These are phyloP conservation scores for Adansonia digitata DNA, from an alignment of 345 rosid species.

Conservation along the genomic window DNA sequence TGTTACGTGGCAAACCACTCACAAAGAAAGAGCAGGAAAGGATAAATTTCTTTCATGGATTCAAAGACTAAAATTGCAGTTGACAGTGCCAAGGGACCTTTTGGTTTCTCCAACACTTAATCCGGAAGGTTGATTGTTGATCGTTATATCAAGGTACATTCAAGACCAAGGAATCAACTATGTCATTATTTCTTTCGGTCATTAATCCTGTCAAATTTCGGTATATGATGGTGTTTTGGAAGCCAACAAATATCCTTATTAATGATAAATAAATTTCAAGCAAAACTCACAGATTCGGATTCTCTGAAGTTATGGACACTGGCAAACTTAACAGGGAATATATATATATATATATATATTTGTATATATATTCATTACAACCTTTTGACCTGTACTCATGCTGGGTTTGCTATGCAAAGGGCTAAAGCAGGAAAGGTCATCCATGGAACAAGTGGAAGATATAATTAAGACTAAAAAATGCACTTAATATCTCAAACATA, in stretches of 20 bases:
- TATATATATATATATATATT: too few relatives aligned
- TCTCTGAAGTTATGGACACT: slow-evolving; percentile 59
- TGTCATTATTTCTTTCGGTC: neutral
- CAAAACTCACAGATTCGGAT: slow-evolving; percentile 52
- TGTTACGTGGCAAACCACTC: neutral
- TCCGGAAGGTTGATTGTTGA: slow-evolving; percentile 49
- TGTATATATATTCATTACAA: too few relatives aligned
- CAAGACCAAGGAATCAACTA: neutral
- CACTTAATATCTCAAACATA: slow-evolving; percentile 29
- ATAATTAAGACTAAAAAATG: slow-evolving; percentile 30
- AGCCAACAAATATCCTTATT: too few relatives aligned
- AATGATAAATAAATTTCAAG: slow-evolving; percentile 38
- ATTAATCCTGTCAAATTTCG: neutral
- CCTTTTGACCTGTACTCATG: too few relatives aligned
- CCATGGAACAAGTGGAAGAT: slow-evolving; percentile 51
- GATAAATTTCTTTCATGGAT: slow-evolving; percentile 42
- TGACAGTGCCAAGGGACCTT: slow-evolving; percentile 43
- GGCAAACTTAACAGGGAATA: too few relatives aligned
- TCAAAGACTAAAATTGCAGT: slow-evolving; percentile 43
- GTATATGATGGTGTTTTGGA: too few relatives aligned
- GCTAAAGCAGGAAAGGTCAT: slow-evolving; percentile 44
- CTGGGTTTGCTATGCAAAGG: slow-evolving; percentile 54
- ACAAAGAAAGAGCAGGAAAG: slow-evolving; percentile 32
- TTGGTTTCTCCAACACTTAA: slow-evolving; percentile 48
- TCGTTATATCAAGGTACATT: slow-evolving; percentile 40